Evolutionary conservation across 2,329 filamentous ascomycete species (phyloP).

Genomic region (Sordariomycetes sp.): DNA sequence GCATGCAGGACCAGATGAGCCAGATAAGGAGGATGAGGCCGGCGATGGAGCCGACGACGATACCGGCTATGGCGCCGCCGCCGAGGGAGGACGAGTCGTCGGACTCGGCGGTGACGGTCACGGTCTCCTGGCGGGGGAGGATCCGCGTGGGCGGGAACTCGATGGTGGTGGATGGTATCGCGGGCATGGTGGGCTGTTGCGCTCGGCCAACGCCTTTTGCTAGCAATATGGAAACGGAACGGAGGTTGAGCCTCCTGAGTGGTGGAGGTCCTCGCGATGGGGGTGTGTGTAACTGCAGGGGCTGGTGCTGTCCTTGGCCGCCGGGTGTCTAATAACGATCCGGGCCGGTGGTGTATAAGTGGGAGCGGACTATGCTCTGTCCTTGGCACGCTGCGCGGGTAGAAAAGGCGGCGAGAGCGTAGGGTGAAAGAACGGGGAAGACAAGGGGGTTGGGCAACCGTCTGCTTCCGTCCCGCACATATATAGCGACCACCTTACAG

Average conservation of each 20-base stretch:
- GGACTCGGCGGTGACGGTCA: background rate
- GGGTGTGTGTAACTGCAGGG: background rate
- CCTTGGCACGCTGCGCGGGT: no score
- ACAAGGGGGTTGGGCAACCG: background rate
- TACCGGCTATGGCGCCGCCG: slow-evolving; percentile 39
- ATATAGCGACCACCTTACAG: background rate
- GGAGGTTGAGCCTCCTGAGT: background rate
- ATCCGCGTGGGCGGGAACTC: background rate
- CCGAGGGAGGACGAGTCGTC: slow-evolving; percentile 15
- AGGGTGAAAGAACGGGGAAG: background rate
- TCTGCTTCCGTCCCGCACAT: background rate
- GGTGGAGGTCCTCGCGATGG: background rate
- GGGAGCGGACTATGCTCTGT: no score
- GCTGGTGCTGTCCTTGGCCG: background rate
- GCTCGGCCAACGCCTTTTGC: background rate
- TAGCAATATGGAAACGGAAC: background rate
- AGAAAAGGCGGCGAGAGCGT: background rate
- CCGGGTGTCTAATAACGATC: no score
- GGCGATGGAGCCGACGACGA: slow-evolving; percentile 35
- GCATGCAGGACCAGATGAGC: slow-evolving; percentile 33
- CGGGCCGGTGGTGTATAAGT: no score
- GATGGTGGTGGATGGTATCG: background rate
- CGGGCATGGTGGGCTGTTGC: background rate
- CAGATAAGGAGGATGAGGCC: slow-evolving; percentile 34
- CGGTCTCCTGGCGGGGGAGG: background rate